Conservation (phyloP, 345 rosid genomes). For the Citrus maxima region DNA sequence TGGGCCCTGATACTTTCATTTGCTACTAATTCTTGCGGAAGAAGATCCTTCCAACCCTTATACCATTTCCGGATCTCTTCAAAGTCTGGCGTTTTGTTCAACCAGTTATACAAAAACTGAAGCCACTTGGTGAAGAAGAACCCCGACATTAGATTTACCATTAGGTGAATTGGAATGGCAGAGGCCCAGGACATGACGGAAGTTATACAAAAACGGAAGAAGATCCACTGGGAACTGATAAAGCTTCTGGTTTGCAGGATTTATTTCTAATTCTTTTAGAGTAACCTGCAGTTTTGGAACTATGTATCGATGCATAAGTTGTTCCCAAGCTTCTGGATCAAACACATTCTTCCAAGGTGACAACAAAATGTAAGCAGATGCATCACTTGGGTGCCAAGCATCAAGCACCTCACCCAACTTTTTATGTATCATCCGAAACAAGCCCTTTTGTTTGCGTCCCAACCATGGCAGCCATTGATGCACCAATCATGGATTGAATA, state of each 20-base stretch:
- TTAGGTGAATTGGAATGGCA: constrained; percentile 71
- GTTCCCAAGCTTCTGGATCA: constrained; percentile 84
- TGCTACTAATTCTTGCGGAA: no score
- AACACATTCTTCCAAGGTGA: constrained; percentile 90
- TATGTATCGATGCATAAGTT: constrained; percentile 79
- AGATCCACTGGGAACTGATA: no score
- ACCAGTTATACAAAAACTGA: constrained; percentile 79
- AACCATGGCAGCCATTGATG: constrained; percentile 93
- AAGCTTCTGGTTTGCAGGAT: constrained; percentile 54
- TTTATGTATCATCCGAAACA: no score
- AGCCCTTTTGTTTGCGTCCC: constrained; percentile 42
- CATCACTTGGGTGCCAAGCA: constrained; percentile 85
- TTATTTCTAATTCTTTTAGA: constrained; percentile 44
- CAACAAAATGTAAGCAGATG: constrained; percentile 72
- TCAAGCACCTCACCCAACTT: constrained; percentile 80
- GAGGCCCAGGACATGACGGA: constrained; percentile 85
- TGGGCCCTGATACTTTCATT: constrained; percentile 59
- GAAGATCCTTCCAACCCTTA: constrained; percentile 61
- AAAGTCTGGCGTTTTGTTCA: constrained; percentile 60
- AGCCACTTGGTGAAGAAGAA: constrained; percentile 85
- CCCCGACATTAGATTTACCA: constrained; percentile 84
- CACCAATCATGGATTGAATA: constrained; percentile 89
- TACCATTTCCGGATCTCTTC: constrained; percentile 79
- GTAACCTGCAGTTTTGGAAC: constrained; percentile 88
- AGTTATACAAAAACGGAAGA: no score